These are phyloP conservation scores for Pseudocercospora cruenta DNA, from an alignment of 2,329 filamentous ascomycete genomes.

Conservation along the genomic window DNA sequence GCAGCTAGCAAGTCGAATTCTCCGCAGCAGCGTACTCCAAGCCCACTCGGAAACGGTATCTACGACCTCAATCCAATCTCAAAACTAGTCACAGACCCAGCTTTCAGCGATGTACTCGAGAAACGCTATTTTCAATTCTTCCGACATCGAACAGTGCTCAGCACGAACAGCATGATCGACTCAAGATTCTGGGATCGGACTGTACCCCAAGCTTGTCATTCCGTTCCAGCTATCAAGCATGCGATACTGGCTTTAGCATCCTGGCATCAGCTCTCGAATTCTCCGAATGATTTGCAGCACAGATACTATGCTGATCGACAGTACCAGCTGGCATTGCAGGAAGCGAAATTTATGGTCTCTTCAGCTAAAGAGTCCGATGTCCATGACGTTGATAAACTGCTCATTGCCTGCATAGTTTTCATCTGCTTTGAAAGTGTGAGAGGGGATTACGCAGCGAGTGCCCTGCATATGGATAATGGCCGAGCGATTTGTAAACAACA, in stretches of 20 bases:
- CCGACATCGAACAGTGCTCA: conserved; percentile 23
- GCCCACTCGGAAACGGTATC: background rate
- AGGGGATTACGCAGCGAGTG: conserved; percentile 26
- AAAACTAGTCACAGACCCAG: conserved; percentile 4
- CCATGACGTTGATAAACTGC: conserved; percentile 24
- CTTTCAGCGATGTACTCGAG: conserved; percentile 8
- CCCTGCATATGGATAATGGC: conserved; percentile 23
- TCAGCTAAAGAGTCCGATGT: background rate
- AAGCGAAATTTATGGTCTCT: conserved; percentile 7
- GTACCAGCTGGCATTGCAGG: conserved; percentile 8
- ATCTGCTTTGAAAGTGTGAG: conserved; percentile 35
- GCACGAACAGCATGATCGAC: conserved; percentile 26
- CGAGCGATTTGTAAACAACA: conserved; percentile 16
- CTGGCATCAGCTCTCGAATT: conserved; percentile 25
- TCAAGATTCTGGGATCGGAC: conserved; percentile 33
- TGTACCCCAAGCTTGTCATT: conserved; percentile 29
- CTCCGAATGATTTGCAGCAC: background rate
- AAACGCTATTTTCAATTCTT: conserved; percentile 31
- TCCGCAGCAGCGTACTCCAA: background rate
- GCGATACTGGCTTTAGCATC: conserved; percentile 32
- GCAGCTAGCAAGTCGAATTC: conserved; percentile 6
- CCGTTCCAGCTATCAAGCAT: conserved; percentile 33
- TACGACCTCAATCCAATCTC: background rate
- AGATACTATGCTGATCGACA: background rate
- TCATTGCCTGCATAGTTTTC: conserved; percentile 36